Evolutionary conservation across 345 rosid species (phyloP).

Genomic region (Heritiera fomes): DNA sequence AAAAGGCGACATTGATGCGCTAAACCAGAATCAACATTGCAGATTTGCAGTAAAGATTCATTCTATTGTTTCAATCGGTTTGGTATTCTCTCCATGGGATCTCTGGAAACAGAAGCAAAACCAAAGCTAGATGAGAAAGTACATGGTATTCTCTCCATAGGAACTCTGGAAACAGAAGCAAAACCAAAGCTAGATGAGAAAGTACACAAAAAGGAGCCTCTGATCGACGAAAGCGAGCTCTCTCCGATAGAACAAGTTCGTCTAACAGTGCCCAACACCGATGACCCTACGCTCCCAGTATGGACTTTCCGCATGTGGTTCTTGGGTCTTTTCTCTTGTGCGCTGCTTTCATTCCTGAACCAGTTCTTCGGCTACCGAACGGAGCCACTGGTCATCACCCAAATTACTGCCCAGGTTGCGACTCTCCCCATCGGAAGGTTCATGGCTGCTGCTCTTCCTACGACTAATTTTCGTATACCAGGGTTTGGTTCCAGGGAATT

Average conservation of each 20-base stretch:
- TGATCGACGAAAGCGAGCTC: constrained; percentile 34
- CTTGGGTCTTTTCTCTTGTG: constrained; percentile 52
- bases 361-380: constrained; percentile 64
- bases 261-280: constrained; percentile 53
- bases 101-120: constrained; percentile 15
- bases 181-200: background rate
- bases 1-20: background rate
- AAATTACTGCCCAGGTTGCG: constrained; percentile 61
- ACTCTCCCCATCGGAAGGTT: constrained; percentile 56
- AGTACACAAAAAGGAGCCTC: background rate
- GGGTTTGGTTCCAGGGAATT: constrained; percentile 41
- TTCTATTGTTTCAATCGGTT: background rate
- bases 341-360: constrained; percentile 63
- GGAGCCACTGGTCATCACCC: constrained; percentile 51
- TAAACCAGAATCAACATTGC: background rate
- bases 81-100: constrained; percentile 22
- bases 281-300: constrained; percentile 56
- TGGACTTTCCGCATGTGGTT: constrained; percentile 74
- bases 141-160: constrained; percentile 13
- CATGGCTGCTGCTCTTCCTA: constrained; percentile 44
- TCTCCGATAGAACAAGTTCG: constrained; percentile 63
- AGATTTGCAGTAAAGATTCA: background rate
- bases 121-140: background rate
- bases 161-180: constrained; percentile 23
- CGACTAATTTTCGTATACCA: constrained; percentile 40